Conservation (phyloP, 2,329 filamentous ascomycete species). For the Blastomyces gilchristii region DNA sequence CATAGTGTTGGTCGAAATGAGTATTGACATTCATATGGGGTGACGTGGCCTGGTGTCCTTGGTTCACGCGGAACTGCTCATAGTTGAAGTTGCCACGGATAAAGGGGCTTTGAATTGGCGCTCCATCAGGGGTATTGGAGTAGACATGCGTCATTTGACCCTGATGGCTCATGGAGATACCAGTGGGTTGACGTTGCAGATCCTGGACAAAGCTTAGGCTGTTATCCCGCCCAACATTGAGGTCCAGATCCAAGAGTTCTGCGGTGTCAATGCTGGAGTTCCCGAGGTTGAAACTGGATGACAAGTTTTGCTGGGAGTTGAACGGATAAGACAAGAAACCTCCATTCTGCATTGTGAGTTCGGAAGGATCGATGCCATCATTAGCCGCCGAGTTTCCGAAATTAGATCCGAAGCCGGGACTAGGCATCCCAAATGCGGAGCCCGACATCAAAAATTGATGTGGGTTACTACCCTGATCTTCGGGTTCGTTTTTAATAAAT, state of each 20-base stretch:
- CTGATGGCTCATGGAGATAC: constrained; percentile 53
- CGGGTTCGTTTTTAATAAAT: constrained; percentile 59
- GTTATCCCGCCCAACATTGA: constrained; percentile 28
- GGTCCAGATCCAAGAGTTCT: constrained; percentile 62
- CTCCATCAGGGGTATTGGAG: constrained; percentile 83
- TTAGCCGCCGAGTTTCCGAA: constrained; percentile 42
- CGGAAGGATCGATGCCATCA: constrained; percentile 69
- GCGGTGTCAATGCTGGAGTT: constrained; percentile 77
- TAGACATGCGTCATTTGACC: constrained; percentile 62
- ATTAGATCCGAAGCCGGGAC: constrained; percentile 40
- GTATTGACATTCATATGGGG: constrained; percentile 32
- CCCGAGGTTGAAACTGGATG: constrained; percentile 64
- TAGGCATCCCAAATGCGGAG: constrained; percentile 42
- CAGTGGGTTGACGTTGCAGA: constrained; percentile 46
- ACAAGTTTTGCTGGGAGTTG: constrained; percentile 52
- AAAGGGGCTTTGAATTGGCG: constrained; percentile 86
- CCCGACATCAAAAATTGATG: constrained; percentile 41
- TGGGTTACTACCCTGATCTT: constrained; percentile 50
- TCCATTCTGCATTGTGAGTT: constrained; percentile 58
- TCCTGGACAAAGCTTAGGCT: constrained; percentile 36
- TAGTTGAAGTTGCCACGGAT: constrained; percentile 64
- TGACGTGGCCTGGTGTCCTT: constrained; percentile 45
- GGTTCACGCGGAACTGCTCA: constrained; percentile 59
- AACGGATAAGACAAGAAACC: constrained; percentile 48
- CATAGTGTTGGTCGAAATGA: constrained; percentile 46